A percentile compares a stretch with the other conserved stretches of the same genome.
Conservation (phyloP, 805 yeast species). For the Candida khao-thaluensis region DNA sequence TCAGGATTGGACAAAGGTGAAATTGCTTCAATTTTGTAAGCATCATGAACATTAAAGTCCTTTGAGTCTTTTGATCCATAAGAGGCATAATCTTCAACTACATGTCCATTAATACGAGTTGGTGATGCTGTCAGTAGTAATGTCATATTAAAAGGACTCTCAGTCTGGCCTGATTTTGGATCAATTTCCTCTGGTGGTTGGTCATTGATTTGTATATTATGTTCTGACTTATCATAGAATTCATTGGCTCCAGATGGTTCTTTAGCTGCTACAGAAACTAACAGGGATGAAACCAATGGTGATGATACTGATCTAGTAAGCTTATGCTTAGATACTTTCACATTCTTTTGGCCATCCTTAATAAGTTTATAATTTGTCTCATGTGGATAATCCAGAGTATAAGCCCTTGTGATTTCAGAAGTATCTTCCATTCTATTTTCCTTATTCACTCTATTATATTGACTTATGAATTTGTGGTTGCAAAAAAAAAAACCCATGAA, state of each 20-base stretch:
- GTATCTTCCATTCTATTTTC: background rate
- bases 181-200: background rate
- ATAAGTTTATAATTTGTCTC: too few species aligned
- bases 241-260: too few species aligned
- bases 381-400: too few species aligned
- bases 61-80: constrained; percentile 1
- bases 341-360: too few species aligned
- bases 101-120: background rate
- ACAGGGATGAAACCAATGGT: background rate
- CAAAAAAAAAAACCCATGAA: background rate
- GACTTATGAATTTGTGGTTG: constrained; percentile 4
- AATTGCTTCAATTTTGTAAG: constrained; percentile 12
- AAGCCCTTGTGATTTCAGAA: background rate
- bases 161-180: constrained; percentile 12
- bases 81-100: background rate
- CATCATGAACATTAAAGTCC: background rate
- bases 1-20: constrained; percentile 13
- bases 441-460: background rate
- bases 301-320: background rate
- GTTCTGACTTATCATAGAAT: too few species aligned
- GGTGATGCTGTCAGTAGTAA: constrained; percentile 13
- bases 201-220: too few species aligned
- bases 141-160: constrained; percentile 20
- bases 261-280: too few species aligned
- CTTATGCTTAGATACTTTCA: background rate